Evolutionary conservation across 2,329 filamentous ascomycete genomes (phyloP), one percentile per base, ranked within the genome.

Genomic region (Aspergillus sergii): DNA sequence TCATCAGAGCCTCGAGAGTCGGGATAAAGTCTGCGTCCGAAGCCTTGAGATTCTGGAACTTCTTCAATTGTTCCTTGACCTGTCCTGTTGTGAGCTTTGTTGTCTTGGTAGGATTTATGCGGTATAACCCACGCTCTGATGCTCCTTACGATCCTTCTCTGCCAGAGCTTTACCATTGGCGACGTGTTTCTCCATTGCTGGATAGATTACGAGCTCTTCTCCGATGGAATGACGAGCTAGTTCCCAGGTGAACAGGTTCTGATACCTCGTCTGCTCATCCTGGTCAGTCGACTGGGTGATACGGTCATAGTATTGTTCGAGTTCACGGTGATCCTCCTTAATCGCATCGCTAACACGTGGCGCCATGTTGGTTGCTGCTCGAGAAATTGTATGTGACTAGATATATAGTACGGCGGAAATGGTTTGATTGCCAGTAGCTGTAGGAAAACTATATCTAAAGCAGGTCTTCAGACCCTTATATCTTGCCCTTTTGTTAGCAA

Each of bases 171-270:
- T 73, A 36, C 84, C 83, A 2, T 73, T 69, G 0, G 75, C 69
- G 12, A 86, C 64, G 57, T 82, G 70, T 64, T 82, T 80, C 69
- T 85, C 83, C 26, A 86, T 75, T 0, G 80, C 81, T 0, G 84
- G 84, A 63, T 86, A 86, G 0, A 86, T 74, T 5, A 86, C 75
- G 19, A 85, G 69, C 65, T 85, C 83, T 64, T 85, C 80, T 26
- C 78, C 81, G 61, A 84, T 75, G 0, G 79, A 80, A 64, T 84
- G 82, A 3, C 82, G 80, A 53, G 82, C 80, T 1, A 85, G 72
- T 61, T 83, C 81, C 82, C 82, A 84, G 32, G 78, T 79, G 61
- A 85, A 83, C 50, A 81, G 79, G 64, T 84, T 85, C 64, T 81
- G 79, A 58, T 73, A 84, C 19, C 78, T 77, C 14, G 73, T 72